These are phyloP conservation scores for Aspergillus sclerotialis DNA, from an alignment of 2,329 filamentous ascomycete species.

Conservation along the genomic window DNA sequence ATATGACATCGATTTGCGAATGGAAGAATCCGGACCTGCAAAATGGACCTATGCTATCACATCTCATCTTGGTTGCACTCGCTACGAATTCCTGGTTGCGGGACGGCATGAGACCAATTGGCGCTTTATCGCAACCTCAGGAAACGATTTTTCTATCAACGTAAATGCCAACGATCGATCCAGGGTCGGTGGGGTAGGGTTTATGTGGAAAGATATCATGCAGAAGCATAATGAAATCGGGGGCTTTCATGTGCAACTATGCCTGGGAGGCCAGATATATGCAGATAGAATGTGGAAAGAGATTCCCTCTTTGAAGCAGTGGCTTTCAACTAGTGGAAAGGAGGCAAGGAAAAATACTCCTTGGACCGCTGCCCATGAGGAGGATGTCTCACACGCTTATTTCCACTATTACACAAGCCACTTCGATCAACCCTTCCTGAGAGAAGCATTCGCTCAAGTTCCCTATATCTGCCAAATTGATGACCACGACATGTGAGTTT, in stretches of 20 bases:
- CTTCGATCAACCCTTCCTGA: conserved; percentile 90
- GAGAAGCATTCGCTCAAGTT: conserved; percentile 96
- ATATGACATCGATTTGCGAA: conserved; percentile 83
- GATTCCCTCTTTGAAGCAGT: conserved; percentile 86
- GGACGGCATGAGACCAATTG: conserved; percentile 84
- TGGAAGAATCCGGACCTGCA: conserved; percentile 69
- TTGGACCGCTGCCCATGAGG: conserved; percentile 92
- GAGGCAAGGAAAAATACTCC: conserved; percentile 83
- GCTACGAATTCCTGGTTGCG: conserved; percentile 94
- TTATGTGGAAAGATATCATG: conserved; percentile 99
- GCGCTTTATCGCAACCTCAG: conserved; percentile 93
- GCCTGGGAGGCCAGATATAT: conserved; percentile 89
- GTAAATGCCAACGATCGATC: conserved; percentile 80
- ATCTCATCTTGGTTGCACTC: conserved; percentile 92
- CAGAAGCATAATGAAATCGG: conserved; percentile 96
- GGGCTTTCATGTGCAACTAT: conserved; percentile 90
- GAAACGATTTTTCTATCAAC: conserved; percentile 87
- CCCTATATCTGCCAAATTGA: conserved; percentile 89
- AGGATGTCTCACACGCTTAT: conserved; percentile 92
- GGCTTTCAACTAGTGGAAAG: conserved; percentile 86
- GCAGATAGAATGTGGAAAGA: conserved; percentile 96
- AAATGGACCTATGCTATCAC: conserved; percentile 99
- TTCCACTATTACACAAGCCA: conserved; percentile 99
- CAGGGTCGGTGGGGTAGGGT: conserved; percentile 78
- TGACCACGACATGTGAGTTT: conserved; percentile 91